These are phyloP conservation scores for Pseudocercospora pini-densiflorae DNA, from an alignment of 2,329 filamentous ascomycete genomes.

Conservation along the genomic window DNA sequence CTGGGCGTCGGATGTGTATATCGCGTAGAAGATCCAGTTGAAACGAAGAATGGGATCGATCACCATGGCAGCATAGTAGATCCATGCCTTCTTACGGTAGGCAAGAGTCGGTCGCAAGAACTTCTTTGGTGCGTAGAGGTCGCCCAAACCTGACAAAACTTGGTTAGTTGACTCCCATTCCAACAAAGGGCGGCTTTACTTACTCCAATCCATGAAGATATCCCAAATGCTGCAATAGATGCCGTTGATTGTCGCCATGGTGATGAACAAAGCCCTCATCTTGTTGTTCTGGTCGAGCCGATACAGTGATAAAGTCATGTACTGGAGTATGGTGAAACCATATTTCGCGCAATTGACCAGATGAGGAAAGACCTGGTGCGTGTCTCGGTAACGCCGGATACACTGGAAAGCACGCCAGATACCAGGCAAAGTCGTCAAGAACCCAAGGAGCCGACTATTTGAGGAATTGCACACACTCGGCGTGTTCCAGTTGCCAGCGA, in stretches of 20 bases:
- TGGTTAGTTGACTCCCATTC: neutral
- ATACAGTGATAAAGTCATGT: slow-evolving; percentile 79
- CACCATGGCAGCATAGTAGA: slow-evolving; percentile 85
- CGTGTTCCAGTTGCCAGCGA: slow-evolving; percentile 74
- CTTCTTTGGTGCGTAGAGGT: slow-evolving; percentile 68
- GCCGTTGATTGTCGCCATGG: slow-evolving; percentile 79
- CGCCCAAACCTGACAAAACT: slow-evolving; percentile 60
- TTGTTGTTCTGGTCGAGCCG: slow-evolving; percentile 67
- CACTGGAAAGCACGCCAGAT: slow-evolving; percentile 94
- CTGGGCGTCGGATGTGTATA: slow-evolving; percentile 78
- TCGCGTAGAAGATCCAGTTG: slow-evolving; percentile 91
- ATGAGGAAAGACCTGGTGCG: slow-evolving; percentile 85
- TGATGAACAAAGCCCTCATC: slow-evolving; percentile 73
- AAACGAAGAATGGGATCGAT: slow-evolving; percentile 86
- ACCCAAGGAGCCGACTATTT: slow-evolving; percentile 81
- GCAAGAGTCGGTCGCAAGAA: slow-evolving; percentile 74
- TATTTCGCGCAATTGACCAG: slow-evolving; percentile 94
- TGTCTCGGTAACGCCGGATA: slow-evolving; percentile 85
- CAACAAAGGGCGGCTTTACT: neutral
- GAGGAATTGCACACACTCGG: slow-evolving; percentile 82
- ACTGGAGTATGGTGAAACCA: slow-evolving; percentile 77
- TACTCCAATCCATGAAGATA: slow-evolving; percentile 84
- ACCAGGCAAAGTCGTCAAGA: slow-evolving; percentile 80
- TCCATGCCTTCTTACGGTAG: slow-evolving; percentile 72
- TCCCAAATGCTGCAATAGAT: slow-evolving; percentile 92